Evolutionary conservation across 2,329 filamentous ascomycete species (phyloP).

Genomic region (Botrytis medusae): DNA sequence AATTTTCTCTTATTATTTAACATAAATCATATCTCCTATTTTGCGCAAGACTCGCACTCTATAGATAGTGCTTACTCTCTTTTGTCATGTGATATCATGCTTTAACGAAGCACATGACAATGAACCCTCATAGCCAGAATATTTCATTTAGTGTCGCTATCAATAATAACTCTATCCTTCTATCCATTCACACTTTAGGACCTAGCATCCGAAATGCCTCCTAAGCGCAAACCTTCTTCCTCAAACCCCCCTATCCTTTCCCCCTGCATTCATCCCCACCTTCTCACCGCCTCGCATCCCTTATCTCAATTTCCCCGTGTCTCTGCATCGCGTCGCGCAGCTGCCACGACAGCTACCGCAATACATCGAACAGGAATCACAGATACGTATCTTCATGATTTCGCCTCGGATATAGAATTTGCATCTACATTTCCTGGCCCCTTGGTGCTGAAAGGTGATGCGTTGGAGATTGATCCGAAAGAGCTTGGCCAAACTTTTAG

Average conservation of each 20-base stretch:
- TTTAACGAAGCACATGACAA: background rate
- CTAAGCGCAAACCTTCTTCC: background rate
- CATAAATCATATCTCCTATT: too few species aligned
- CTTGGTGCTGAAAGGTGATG: constrained; percentile 33
- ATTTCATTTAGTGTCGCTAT: background rate
- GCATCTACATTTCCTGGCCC: constrained; percentile 31
- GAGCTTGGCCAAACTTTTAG: constrained; percentile 31
- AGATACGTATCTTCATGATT: background rate
- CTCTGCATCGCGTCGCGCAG: constrained; percentile 14
- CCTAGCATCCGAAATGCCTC: background rate
- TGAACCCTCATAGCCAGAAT: background rate
- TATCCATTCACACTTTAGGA: fast-evolving
- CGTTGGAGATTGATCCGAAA: constrained; percentile 30
- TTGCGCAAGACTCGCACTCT: background rate
- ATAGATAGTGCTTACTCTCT: background rate
- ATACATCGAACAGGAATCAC: background rate
- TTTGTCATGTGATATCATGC: background rate
- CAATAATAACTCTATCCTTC: too few species aligned
- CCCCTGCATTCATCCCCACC: background rate
- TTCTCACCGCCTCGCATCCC: constrained; percentile 2
- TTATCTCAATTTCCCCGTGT: background rate
- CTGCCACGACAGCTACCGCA: constrained; percentile 21
- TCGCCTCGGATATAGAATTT: background rate
- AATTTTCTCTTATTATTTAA: too few species aligned
- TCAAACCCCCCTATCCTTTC: background rate